Base-by-base conservation (phyloP, 2,329 filamentous ascomycete genomes). In the Neofusicoccum laricinum region DNA sequence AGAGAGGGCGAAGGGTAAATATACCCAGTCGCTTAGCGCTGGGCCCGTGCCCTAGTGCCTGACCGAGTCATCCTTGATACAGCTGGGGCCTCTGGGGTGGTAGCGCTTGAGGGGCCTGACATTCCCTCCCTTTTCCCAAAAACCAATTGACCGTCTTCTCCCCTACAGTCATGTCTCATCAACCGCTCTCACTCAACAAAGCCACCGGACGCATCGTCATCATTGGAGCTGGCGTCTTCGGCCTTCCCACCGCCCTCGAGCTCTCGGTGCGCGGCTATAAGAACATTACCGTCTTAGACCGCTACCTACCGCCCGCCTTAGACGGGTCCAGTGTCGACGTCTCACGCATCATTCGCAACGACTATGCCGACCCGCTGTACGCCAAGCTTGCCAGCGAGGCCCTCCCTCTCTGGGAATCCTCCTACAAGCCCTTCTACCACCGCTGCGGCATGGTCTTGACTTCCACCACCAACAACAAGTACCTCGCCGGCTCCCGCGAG, bases 241-340 rank as follows among this genome's bases (percentile, higher is more conserved):
- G 63, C 8, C 51, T 64, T 4, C 25, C 63, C 7, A 64, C 55
- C 14, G 63, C 53, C 10, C 43, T 64, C 3, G 57, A 48, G 12
- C 63, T 64, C 14, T 57, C 51, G 1, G 17, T 30, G 7, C 51
- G 62, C 58, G 67, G 67, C 4, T 67, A 64, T 36, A 53, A 49
- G 8, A 55, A 64, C 55, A 59, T 68, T 46, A 63, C 61, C 10
- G 36, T 68, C 43, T 11, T 68, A n/a, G 67, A 68, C 48, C 63
- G 67, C 6, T 59, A 66, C 34, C 41, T 53, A 12, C 66, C 66
- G 4, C 66, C 66, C 8, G 66, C 64, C 21, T 36, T 64, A 4
- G 77, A 79, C 64, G 77, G 76, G 1, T 76, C 75, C 4, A 78
- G 76, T 49, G 73, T 76, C 41, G 77, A 79, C 55, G 77, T 78